Evolutionary conservation across 1,139 yeast species (phyloP), one percentile per base, ranked within the genome.

Genomic region (Candida tetrigidarum): DNA sequence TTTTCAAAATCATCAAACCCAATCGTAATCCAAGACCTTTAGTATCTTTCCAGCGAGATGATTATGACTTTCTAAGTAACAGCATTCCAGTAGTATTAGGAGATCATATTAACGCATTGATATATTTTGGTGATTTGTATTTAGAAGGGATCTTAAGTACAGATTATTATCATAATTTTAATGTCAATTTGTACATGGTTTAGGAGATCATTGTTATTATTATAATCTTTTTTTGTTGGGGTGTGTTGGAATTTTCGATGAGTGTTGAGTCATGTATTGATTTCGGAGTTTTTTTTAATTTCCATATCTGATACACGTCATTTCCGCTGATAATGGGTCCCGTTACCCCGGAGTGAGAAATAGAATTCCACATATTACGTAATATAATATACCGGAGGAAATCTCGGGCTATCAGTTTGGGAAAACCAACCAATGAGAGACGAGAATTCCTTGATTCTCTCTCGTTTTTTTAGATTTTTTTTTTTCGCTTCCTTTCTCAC

Each of bases 1-100:
- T 43, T 43, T 42, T 50, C 36, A 45, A 47, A 40, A 33, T 36
- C 18, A 49, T 49, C 18, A 42, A 41, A 26, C 52, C 49, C 15
- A 22, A 28, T 5, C 29, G 32, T 37, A 36, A 33, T 27, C 15
- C n/a, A 15, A 27, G 15, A 11, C 26, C n/a, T 37, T 19, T 7
- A 29, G 18, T 5, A 19, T 16, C n/a, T n/a, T n/a, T n/a, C n/a
- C n/a, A n/a, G n/a, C 7, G 29, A 33, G 26, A 36, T 39, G 8
- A 19, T 16, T n/a, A 11, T 11, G 9, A 18, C 5, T 25, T 3
- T 35, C 7, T 15, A n/a, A 7, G n/a, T n/a, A n/a, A n/a, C n/a
- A n/a, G n/a, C n/a, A 39, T 44, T 28, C 45, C 48, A 4, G 8
- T 11, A 4, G 16, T 48, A n/a, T 43, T 43, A 30, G 37, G 48